Evolutionary conservation across 2,329 filamentous ascomycete species (phyloP).

Genomic region (Epichloe typhina): DNA sequence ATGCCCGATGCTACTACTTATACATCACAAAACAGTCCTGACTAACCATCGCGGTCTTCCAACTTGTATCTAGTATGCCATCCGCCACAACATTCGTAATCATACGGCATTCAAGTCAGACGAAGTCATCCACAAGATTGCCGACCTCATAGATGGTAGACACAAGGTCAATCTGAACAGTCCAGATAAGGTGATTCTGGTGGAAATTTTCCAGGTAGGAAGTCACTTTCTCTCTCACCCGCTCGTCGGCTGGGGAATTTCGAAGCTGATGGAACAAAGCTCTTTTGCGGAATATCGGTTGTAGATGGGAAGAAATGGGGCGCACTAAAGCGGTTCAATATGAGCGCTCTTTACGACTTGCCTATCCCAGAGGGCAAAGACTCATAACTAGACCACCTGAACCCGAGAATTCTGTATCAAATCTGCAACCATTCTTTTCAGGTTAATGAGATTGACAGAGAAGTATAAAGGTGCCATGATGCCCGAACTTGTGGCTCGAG

Average conservation of each 20-base stretch:
- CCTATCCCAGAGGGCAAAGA: not conserved
- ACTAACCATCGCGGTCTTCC: not conserved
- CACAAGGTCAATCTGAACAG: conserved; percentile 67
- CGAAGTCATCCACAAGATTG: conserved; percentile 58
- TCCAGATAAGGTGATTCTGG: conserved; percentile 67
- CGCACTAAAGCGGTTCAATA: conserved; percentile 60
- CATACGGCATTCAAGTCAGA: conserved; percentile 56
- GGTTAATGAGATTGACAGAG: not conserved
- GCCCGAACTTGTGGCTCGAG: too few relatives aligned
- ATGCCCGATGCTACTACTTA: not conserved
- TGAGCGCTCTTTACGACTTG: conserved; percentile 55
- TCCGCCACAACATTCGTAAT: conserved; percentile 64
- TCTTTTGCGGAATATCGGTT: conserved; percentile 66
- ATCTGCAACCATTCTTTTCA: not conserved
- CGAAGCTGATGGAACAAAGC: conserved; percentile 29
- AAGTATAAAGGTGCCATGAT: too few relatives aligned
- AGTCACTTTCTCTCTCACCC: conserved; percentile 4
- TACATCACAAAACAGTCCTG: not conserved
- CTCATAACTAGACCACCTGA: not conserved
- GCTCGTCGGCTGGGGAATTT: not conserved
- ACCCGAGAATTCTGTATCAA: not conserved
- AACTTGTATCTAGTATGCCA: conserved; percentile 52
- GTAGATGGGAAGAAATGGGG: conserved; percentile 59
- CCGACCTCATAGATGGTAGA: conserved; percentile 46
- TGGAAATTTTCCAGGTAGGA: conserved; percentile 68